phyloP scores from a whole-genome alignment of 192 early-diverging fungal species.

The Coemansia sp. region DNA sequence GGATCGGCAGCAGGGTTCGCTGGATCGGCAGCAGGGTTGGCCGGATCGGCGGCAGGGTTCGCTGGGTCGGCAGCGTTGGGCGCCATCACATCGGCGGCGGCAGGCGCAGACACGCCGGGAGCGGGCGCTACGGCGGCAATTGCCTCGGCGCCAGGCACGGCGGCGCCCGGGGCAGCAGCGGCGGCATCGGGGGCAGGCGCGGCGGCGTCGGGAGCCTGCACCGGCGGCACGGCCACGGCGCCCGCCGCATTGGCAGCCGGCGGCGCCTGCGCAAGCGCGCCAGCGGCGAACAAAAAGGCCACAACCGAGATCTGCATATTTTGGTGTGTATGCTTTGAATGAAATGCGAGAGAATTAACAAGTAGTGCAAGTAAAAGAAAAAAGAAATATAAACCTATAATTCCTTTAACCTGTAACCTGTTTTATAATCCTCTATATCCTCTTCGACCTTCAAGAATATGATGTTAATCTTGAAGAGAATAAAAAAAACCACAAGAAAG shows the following conservation, averaged over 20 bases:
- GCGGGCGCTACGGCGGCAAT: not conserved
- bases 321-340: no score
- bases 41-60: not conserved
- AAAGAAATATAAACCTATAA: no score
- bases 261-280: constrained; percentile 25
- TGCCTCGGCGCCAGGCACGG: not conserved
- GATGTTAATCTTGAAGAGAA: no score
- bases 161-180: not conserved
- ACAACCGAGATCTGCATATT: constrained; percentile 23
- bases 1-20: not conserved
- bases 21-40: not conserved
- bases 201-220: not conserved
- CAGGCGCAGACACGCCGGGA: not conserved
- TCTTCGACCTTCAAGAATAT: no score
- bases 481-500: no score
- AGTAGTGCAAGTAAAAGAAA: no score
- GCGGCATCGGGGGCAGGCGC: not conserved
- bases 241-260: not conserved
- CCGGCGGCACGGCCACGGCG: not conserved
- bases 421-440: no score
- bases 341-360: no score
- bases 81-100: not conserved
- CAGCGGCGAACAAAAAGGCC: constrained; percentile 20
- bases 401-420: no score
- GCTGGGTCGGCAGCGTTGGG: no score